These are phyloP conservation scores for Fraxinus xanthoxyloides DNA, from an alignment of 305 asterid species.

Conservation along the genomic window DNA sequence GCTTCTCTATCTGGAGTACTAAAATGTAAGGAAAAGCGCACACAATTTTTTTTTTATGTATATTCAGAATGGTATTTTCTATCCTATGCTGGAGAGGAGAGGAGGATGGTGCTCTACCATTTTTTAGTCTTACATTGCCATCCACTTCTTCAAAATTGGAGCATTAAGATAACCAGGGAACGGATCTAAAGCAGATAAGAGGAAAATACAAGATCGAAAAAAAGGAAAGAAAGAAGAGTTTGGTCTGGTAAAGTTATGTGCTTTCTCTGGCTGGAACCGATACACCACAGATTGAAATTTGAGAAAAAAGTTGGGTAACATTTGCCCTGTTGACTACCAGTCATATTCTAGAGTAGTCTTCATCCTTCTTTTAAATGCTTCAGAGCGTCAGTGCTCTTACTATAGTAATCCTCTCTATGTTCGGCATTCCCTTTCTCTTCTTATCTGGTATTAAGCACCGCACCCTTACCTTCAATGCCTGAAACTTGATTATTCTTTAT, in stretches of 20 bases:
- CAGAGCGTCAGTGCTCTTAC: too few species aligned
- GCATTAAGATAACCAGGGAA: not conserved
- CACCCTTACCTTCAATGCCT: too few species aligned
- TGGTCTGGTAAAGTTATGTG: not conserved
- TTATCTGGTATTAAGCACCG: too few species aligned
- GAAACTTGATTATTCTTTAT: too few species aligned
- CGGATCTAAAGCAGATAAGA: not conserved
- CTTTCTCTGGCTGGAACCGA: not conserved
- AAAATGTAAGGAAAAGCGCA: conserved; percentile 48
- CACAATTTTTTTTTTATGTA: not conserved
- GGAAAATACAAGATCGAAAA: not conserved
- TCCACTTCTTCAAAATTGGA: not conserved
- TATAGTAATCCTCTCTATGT: too few species aligned
- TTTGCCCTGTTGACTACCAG: not conserved
- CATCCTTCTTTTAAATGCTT: too few species aligned
- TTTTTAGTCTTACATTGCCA: not conserved
- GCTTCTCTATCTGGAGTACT: conserved; percentile 89
- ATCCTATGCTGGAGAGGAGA: not conserved
- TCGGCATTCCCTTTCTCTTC: too few species aligned
- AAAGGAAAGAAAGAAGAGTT: not conserved
- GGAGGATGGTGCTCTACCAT: not conserved
- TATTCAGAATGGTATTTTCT: not conserved
- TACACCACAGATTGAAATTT: not conserved
- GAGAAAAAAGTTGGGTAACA: not conserved
- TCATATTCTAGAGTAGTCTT: not conserved